Evolutionary conservation across 495 filamentous ascomycete genomes (phyloP).

Genomic region (Annulohypoxylon stygium): DNA sequence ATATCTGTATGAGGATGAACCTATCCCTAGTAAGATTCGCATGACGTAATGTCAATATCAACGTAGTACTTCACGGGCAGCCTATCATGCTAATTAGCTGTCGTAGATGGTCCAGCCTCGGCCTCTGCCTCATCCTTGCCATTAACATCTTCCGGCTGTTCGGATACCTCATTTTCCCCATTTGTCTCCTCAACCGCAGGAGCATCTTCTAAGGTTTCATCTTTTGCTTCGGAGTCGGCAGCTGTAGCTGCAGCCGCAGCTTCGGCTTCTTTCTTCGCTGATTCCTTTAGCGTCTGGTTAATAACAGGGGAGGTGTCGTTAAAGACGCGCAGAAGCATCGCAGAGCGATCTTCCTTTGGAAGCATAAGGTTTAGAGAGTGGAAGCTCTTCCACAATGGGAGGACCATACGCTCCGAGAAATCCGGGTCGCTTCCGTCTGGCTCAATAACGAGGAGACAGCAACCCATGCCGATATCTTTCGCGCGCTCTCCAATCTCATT

Average conservation of each 20-base stretch:
- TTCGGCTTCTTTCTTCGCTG: conserved; percentile 50
- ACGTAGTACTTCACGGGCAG: background rate
- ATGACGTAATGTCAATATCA: background rate
- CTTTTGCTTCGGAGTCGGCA: conserved; percentile 44
- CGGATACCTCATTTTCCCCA: conserved; percentile 20
- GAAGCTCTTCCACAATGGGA: conserved; percentile 92
- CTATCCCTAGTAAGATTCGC: background rate
- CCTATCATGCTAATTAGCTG: background rate
- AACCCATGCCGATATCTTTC: conserved; percentile 84
- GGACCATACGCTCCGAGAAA: conserved; percentile 82
- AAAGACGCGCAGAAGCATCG: conserved; percentile 91
- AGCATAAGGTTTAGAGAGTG: conserved; percentile 94
- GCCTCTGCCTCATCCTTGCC: conserved; percentile 1
- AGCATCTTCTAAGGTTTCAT: conserved; percentile 36
- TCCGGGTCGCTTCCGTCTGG: conserved; percentile 75
- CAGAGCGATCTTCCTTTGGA: conserved; percentile 93
- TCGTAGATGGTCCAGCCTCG: conserved; percentile 1
- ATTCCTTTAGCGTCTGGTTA: conserved; percentile 65
- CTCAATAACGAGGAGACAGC: conserved; percentile 88
- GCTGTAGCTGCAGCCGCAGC: conserved; percentile 40
- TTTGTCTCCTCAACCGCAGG: conserved; percentile 27
- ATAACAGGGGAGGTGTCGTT: conserved; percentile 84
- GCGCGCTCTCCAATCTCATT: conserved; percentile 91
- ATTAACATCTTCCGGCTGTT: conserved; percentile 15
- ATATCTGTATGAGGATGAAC: background rate